Evolutionary conservation across 495 filamentous ascomycete genomes (phyloP).

Genomic region (Penicilliopsis zonata): DNA sequence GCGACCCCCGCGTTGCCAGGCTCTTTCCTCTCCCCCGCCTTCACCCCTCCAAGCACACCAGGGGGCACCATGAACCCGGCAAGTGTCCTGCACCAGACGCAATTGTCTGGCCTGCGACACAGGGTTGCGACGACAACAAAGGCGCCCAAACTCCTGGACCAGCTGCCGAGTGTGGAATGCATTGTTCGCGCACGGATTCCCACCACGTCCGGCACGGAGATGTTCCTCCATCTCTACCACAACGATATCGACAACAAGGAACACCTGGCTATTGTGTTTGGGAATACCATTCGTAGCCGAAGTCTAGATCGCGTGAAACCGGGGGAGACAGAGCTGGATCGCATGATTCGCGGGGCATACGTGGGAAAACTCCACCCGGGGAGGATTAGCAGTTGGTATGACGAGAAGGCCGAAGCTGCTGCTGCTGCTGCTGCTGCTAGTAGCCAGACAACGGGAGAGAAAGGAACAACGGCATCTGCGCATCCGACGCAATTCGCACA

Average conservation of each 20-base stretch:
- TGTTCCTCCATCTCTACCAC: conserved; percentile 92
- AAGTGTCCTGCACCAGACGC: conserved; percentile 22
- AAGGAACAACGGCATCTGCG: neutral
- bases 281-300: conserved; percentile 64
- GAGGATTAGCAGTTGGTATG: conserved; percentile 54
- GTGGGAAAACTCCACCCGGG: conserved; percentile 80
- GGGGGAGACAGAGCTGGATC: conserved; percentile 91
- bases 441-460: neutral
- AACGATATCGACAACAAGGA: conserved; percentile 92
- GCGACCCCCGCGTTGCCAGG: conserved; percentile 32
- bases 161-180: conserved; percentile 65
- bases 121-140: conserved; percentile 36
- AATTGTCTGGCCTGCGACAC: conserved; percentile 11
- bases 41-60: conserved; percentile 66
- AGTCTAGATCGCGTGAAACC: conserved; percentile 68
- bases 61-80: conserved; percentile 47
- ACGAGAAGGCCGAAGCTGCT: conserved; percentile 12
- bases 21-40: conserved; percentile 58
- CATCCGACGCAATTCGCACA: conserved; percentile 2
- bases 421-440: too few relatives aligned
- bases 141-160: conserved; percentile 53
- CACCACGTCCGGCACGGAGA: conserved; percentile 80
- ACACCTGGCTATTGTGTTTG: conserved; percentile 96
- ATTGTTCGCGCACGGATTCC: conserved; percentile 77
- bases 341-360: conserved; percentile 92